Evolutionary conservation across 148 eudicot genomes (phyloP).

Genomic region (Limonium bicolor): DNA sequence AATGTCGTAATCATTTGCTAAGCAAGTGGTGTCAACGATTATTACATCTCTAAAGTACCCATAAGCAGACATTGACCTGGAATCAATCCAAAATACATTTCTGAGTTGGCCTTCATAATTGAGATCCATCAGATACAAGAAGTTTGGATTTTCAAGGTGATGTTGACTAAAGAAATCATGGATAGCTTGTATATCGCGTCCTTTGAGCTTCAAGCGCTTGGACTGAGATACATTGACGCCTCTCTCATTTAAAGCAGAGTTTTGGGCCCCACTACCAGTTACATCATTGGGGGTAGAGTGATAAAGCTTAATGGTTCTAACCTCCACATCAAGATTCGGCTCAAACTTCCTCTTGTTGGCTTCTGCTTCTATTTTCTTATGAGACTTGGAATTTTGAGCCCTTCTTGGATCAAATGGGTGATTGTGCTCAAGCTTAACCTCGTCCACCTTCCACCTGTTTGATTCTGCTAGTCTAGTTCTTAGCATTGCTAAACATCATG

Average conservation of each 20-base stretch:
- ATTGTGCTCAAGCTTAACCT: conserved; percentile 78
- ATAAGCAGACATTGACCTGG: conserved; percentile 48
- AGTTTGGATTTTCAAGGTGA: conserved; percentile 67
- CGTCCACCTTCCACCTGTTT: conserved; percentile 69
- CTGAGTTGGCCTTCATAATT: conserved; percentile 42
- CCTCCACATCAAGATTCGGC: conserved; percentile 44
- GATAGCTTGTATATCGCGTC: conserved; percentile 59
- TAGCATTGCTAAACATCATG: conserved; percentile 79
- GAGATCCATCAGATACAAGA: conserved; percentile 65
- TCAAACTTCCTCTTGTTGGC: conserved; percentile 44
- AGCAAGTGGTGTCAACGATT: conserved; percentile 42
- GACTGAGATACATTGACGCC: no score
- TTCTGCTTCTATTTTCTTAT: conserved; percentile 48
- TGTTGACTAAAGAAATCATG: conserved; percentile 66
- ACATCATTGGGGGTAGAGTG: conserved; percentile 33
- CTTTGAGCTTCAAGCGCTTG: conserved; percentile 12
- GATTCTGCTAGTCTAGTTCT: conserved; percentile 61
- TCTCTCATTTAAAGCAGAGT: no score
- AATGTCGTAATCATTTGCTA: conserved; percentile 46
- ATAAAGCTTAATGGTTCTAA: conserved; percentile 63
- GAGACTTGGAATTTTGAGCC: conserved; percentile 62
- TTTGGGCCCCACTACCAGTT: no score
- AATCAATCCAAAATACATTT: conserved; percentile 64
- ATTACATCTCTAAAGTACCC: conserved; percentile 57
- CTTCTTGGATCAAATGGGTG: conserved; percentile 69